Evolutionary conservation across 129 eudicot genomes (phyloP), one percentile per base, ranked within the genome.

Genomic region (Pseudognaphalium luteoalbum): DNA sequence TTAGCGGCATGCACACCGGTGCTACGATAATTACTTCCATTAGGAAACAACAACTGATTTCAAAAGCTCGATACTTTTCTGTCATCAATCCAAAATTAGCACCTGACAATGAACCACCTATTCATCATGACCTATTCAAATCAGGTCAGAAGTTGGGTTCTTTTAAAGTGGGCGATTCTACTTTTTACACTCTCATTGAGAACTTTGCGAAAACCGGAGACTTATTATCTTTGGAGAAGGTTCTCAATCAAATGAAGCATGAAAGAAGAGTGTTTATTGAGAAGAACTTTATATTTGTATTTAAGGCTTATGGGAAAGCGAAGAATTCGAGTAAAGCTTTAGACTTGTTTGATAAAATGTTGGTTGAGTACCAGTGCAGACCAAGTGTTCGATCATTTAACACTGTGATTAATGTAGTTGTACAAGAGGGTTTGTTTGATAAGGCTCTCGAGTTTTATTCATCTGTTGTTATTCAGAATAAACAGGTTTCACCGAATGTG

Each of bases 311-410:
- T 47, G 91, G 96, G 21, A 91, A 85, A 82, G 88, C 97, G 7
- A 81, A 80, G 37, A 62, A 87, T 32, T 78, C 88, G 3, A 80
- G 77, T 28, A 86, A 89, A 67, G 99, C 97, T n/a, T 60, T 95
- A 3, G 88, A 86, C 14, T 84, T 91, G 91, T 95, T 89, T 75
- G 61, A 84, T 11, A 86, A 87, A 84, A 94, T 94, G 99, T 85
- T 28, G 81, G 86, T 66, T 58, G 96, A 91, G 60, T 91, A 83
- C 76, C 81, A 73, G 14, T 91, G 99, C 74, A 83, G 68, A 73
- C 96, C 85, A 66, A 89, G 80, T 77, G 96, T 95, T 78, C 87
- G 91, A 84, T 91, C 98, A 35, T 86, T 94, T 78, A 94, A 94
- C 85, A 89, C 96, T 0, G 92, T 89, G 34, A 84, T 94, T 54